Base-by-base conservation (phyloP, 78 protist species). In the Cavenderia fasciculata region DNA sequence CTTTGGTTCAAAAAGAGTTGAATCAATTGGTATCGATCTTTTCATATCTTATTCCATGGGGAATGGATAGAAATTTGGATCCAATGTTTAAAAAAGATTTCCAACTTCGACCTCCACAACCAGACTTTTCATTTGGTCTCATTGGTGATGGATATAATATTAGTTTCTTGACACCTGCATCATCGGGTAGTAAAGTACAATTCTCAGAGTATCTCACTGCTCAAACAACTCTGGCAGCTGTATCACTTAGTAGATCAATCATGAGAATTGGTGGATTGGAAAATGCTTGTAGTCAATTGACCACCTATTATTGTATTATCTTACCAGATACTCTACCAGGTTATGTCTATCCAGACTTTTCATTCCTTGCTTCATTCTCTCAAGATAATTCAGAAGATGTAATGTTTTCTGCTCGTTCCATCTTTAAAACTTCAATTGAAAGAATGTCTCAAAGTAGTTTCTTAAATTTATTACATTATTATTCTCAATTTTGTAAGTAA, bases 81-180 rank as follows among this genome's bases (percentile, higher is more conserved):
- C 68, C 78, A 23, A 66, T 82, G 69, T 82, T 54, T 57, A 82
- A n/a, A 41, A 82, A 82, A 44, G 90, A 82, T 44, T 82, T 82
- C 56, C 76, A 82, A 56, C n/a, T 82, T 19, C 56, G 90, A 44
- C 78, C 90, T 41, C 90, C 90, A 2, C 78, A 68, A 68, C 90
- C 90, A 14, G 90, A 82, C 34, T 82, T 82, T 21, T 68, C 90
- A 38, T 82, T 82, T 31, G 90, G 90, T 82, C n/a, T 82, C 33
- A 34, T 82, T 2, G 90, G 90, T 54, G 77, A 82, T 29, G 71
- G 90, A 31, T 76, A 78, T 33, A 82, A 82, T 44, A 36, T 82
- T 21, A 56, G 71, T 31, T 40, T 82, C 19, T 44, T 82, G 3
- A 69, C 74, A 27, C 90, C 90, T 8, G 90, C 65, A 10, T 82